Percentiles rank a stretch among this genome's conserved stretches.
Evolutionary conservation across 176 grass and related monocot genomes (phyloP).

Genomic region (Neostapfia colusana): DNA sequence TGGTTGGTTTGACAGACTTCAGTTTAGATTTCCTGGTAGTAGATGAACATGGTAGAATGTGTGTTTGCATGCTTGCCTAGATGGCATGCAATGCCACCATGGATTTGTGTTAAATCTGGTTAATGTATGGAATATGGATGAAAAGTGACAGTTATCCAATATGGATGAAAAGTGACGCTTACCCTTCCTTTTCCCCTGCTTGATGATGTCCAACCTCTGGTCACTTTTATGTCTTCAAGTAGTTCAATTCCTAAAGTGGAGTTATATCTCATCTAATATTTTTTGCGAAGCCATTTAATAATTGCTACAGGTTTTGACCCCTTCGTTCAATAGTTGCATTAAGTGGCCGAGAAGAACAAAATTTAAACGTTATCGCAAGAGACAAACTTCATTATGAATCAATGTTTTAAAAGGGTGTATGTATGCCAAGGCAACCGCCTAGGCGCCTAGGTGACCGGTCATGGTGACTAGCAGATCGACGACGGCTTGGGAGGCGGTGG

Average conservation of each 20-base stretch:
- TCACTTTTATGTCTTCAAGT: neutral
- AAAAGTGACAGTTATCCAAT: too few species aligned
- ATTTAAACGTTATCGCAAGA: neutral
- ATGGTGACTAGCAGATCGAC: too few species aligned
- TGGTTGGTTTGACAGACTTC: slow-evolving; percentile 38
- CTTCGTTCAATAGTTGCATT: neutral
- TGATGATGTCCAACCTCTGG: neutral
- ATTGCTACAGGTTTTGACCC: neutral
- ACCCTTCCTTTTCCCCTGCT: neutral
- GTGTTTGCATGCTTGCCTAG: slow-evolving; percentile 32
- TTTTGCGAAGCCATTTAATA: neutral
- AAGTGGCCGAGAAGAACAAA: neutral
- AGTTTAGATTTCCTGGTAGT: slow-evolving; percentile 14
- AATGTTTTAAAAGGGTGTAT: too few species aligned
- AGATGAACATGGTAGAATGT: slow-evolving; percentile 31
- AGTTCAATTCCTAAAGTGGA: neutral
- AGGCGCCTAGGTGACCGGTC: too few species aligned
- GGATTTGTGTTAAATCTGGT: slow-evolving; percentile 19
- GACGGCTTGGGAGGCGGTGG: too few species aligned
- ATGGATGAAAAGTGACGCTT: neutral
- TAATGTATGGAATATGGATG: slow-evolving; percentile 29
- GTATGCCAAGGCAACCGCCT: too few species aligned
- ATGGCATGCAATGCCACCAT: slow-evolving; percentile 28
- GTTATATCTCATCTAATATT: neutral
- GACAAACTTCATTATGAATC: too few species aligned